Evolutionary conservation across 2,329 filamentous ascomycete genomes (phyloP).

Genomic region (Aspergillus puulaauensis): DNA sequence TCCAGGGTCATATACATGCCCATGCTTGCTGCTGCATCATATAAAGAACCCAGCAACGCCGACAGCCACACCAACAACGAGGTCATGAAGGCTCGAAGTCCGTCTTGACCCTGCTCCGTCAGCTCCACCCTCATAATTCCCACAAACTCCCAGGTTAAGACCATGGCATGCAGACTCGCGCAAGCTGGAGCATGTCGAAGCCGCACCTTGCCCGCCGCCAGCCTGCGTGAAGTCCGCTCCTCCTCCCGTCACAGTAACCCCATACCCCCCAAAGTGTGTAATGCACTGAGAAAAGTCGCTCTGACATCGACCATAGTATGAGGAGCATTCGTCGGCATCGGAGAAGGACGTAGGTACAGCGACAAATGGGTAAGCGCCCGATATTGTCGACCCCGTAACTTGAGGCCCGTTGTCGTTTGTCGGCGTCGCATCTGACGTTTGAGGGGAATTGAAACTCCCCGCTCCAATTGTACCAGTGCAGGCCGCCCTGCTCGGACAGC

Average conservation of each 20-base stretch:
- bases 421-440: conserved; percentile 28
- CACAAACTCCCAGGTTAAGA: conserved; percentile 49
- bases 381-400: conserved; percentile 43
- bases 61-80: conserved; percentile 42
- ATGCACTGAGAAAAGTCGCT: conserved; percentile 47
- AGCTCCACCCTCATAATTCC: conserved; percentile 25
- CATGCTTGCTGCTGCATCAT: conserved; percentile 23
- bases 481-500: conserved; percentile 57
- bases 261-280: conserved; percentile 47
- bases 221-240: conserved; percentile 52
- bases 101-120: conserved; percentile 29
- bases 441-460: conserved; percentile 35
- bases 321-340: conserved; percentile 52
- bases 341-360: conserved; percentile 55
- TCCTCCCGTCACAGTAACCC: conserved; percentile 51
- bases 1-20: background rate
- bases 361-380: conserved; percentile 53
- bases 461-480: conserved; percentile 57
- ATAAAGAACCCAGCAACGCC: conserved; percentile 48
- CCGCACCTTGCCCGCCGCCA: conserved; percentile 43
- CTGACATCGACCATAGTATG: conserved; percentile 55
- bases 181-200: conserved; percentile 47
- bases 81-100: conserved; percentile 43
- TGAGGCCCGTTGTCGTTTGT: conserved; percentile 23
- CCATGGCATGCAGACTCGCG: conserved; percentile 50